These are phyloP conservation scores for Trichoderma sp. DNA, from an alignment of 2,329 filamentous ascomycete genomes.

Conservation along the genomic window DNA sequence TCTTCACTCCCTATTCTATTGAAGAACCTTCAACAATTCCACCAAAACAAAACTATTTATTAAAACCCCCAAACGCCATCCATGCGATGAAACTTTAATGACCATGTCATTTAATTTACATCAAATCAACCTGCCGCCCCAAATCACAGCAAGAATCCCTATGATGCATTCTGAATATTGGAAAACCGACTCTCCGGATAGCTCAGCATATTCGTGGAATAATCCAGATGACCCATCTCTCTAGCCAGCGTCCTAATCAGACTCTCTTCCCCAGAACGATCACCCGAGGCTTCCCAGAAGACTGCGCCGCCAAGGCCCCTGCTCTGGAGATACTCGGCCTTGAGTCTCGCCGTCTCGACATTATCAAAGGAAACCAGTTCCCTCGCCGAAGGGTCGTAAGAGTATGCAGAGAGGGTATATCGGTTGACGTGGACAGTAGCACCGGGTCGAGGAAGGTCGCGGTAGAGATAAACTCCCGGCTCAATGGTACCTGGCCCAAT, in stretches of 20 bases:
- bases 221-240: conserved; percentile 51
- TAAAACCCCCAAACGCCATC: neutral
- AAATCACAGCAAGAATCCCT: conserved; percentile 17
- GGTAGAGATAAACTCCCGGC: conserved; percentile 71
- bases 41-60: neutral
- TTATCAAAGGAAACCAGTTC: conserved; percentile 74
- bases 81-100: neutral
- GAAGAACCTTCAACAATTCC: neutral
- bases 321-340: conserved; percentile 63
- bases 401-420: conserved; percentile 66
- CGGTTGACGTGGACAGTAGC: conserved; percentile 59
- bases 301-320: conserved; percentile 71
- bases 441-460: conserved; percentile 64
- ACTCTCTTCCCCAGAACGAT: conserved; percentile 54
- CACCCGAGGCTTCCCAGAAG: conserved; percentile 82
- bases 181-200: conserved; percentile 60
- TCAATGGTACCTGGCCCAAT: conserved; percentile 61
- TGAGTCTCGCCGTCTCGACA: conserved; percentile 56
- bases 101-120: neutral
- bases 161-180: conserved; percentile 52
- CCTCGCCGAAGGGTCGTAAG: conserved; percentile 59
- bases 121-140: neutral
- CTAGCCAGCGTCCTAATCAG: conserved; percentile 57
- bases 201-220: conserved; percentile 51
- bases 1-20: neutral